Evolutionary conservation across 2,329 filamentous ascomycete species (phyloP), one percentile per base, ranked within the genome.

Genomic region (Trichoderma sp.): DNA sequence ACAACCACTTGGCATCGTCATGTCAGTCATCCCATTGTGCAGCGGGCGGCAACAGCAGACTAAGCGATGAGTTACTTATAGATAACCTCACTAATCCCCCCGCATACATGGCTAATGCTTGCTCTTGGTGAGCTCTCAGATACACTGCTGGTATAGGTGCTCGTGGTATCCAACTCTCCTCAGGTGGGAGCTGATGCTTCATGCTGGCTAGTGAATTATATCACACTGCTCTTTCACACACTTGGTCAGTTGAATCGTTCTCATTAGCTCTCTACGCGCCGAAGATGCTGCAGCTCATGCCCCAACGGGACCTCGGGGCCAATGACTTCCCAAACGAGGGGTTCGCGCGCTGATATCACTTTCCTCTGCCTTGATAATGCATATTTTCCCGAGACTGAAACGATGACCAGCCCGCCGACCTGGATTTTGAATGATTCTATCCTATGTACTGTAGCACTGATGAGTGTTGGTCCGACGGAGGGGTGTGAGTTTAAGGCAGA

Each of bases 221-320:
- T 68, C 65, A 68, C 57, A 31, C n/a, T 31, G n/a, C 49, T 61
- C 49, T 37, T 47, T 29, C 64, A 59, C 55, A 59, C 55, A 19
- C 64, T 43, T 52, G 29, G 5, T 27, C 24, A 4, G 24, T 58
- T 37, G n/a, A 55, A 27, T n/a, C 40, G 52, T 29, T 64, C 60
- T 58, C 24, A 69, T 69, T 58, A 64, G 59, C 53, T 64, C 59
- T 69, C 60, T 63, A 64, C 68, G 59, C 68, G 65, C 65, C 65
- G 47, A 33, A 53, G 24, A 61, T 67, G 19, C 57, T 68, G 65
- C 47, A 27, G 21, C 24, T 61, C 58, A 49, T 61, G 4, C 16
- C 29, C 24, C 37, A 53, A 19, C 55, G 11, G 35, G 40, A 29
- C 56, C 14, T 27, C 21, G 19, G 24, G 19, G 11, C 47, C 56